Percentiles rank a stretch among this genome's conserved stretches.
Conservation (phyloP, 108 stramenopile species). For the Phaeodactylum tricornutum region DNA sequence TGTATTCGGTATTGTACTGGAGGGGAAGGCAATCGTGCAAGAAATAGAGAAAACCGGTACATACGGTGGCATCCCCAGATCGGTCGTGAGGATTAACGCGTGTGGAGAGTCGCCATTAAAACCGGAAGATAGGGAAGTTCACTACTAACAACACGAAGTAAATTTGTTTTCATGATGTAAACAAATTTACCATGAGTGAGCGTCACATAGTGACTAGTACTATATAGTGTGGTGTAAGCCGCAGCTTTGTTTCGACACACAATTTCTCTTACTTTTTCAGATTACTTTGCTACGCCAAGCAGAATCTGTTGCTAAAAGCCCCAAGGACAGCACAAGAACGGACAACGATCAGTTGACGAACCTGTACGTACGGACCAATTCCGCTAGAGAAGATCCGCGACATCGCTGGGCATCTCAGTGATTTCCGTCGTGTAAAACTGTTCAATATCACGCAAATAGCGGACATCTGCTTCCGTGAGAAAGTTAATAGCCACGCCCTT, state of each 20-base stretch:
- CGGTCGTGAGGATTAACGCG: conserved; percentile 57
- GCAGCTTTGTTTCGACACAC: no score
- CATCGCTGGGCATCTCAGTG: conserved; percentile 95
- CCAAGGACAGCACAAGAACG: not conserved
- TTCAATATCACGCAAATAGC: conserved; percentile 99
- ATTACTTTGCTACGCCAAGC: not conserved
- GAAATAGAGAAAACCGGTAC: conserved; percentile 66
- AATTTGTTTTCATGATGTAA: no score
- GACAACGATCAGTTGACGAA: not conserved
- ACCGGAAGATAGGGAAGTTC: conserved; percentile 13
- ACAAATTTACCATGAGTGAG: not conserved
- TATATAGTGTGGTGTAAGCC: no score
- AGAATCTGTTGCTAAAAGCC: not conserved
- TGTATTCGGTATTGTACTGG: conserved; percentile 71
- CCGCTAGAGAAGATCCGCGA: conserved; percentile 84
- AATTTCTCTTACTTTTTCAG: no score
- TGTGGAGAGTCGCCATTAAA: conserved; percentile 51
- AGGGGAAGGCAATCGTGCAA: conserved; percentile 45
- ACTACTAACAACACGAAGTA: not conserved
- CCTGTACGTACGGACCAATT: no score
- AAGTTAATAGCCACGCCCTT: conserved; percentile 99
- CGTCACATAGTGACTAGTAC: not conserved
- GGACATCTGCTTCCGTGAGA: conserved; percentile 92
- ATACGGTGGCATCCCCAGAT: conserved; percentile 40
- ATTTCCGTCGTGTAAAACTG: conserved; percentile 99